Evolutionary conservation across 2,329 filamentous ascomycete genomes (phyloP), one percentile per base, ranked within the genome.

Genomic region (Penicillium sp.): DNA sequence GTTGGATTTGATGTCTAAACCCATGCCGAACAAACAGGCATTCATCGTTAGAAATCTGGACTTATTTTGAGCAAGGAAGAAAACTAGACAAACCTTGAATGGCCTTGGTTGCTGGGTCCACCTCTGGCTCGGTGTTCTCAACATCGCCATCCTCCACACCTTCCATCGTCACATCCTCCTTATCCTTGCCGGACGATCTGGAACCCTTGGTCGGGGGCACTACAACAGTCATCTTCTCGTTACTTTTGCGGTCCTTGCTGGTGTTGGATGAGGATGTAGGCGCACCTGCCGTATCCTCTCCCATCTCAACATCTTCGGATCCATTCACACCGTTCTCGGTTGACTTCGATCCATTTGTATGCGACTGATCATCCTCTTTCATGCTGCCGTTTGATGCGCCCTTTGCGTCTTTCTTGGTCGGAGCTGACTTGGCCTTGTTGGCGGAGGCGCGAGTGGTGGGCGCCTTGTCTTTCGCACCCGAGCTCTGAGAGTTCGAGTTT

Each of bases 1-100:
- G 79, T 95, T 97, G 82, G 86, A 88, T 79, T 93, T 94, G 80
- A 99, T 96, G 77, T 97, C 94, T 97, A 73, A 40, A 57, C 59
- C 50, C 17, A 49, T 19, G 12, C 2, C 6, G 5, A 46, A 54
- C 31, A 54, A n/a, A 50, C 10, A 31, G 25, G 17, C 15, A n/a
- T 23, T 19, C 29, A 38, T n/a, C 1, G 49, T 54, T 43, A 52
- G 54, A 49, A 46, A 23, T 50, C 1, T 9, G 10, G 9, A 46
- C 17, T 12, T 31, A 4, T 40, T 35, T 35, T 49, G 35, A 38
- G 9, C 35, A 31, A 35, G 15, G 4, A 51, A 49, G 6, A 35
- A 29, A 17, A 52, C 31, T 45, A 46, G 43, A 54, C 62, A 60
- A 67, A 79, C 77, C 75, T 73, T 79, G 72, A 62, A 80, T 77